These are phyloP conservation scores for Dianthus caryophyllus DNA, from an alignment of 148 eudicot genomes.

Conservation along the genomic window DNA sequence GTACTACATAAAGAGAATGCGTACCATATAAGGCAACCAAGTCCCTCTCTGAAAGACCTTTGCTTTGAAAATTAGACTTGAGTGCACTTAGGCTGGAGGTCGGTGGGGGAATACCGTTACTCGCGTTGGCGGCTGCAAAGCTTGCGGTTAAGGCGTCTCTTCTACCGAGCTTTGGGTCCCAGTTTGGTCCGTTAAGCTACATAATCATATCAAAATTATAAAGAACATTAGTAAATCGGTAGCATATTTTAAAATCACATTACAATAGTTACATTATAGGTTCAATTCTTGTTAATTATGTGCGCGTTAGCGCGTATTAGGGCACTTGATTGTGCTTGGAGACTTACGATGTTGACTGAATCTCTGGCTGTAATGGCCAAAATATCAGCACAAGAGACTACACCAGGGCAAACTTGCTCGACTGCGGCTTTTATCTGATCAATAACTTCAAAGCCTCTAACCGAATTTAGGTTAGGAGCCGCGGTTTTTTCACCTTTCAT, in stretches of 20 bases:
- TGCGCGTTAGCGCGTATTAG: too few relatives aligned
- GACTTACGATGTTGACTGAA: slow-evolving; percentile 46
- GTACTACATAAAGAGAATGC: background rate
- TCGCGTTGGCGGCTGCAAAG: slow-evolving; percentile 29
- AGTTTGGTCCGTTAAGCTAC: slow-evolving; percentile 47
- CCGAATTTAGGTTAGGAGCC: slow-evolving; percentile 41
- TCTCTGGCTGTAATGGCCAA: slow-evolving; percentile 53
- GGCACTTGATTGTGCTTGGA: too few relatives aligned
- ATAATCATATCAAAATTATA: background rate
- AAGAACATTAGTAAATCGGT: background rate
- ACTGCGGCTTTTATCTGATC: slow-evolving; percentile 56
- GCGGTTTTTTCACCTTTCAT: slow-evolving; percentile 56
- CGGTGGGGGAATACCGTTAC: slow-evolving; percentile 33
- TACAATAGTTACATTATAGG: too few relatives aligned
- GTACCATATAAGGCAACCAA: slow-evolving; percentile 51
- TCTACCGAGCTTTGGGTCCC: slow-evolving; percentile 46
- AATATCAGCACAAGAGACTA: slow-evolving; percentile 69
- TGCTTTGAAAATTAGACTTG: slow-evolving; percentile 32
- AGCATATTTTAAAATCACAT: too few relatives aligned
- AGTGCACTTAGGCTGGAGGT: slow-evolving; percentile 34
- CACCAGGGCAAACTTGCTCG: slow-evolving; percentile 41
- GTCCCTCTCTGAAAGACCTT: slow-evolving; percentile 41
- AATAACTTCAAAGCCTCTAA: slow-evolving; percentile 58
- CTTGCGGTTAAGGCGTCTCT: slow-evolving; percentile 35
- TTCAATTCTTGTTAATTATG: too few relatives aligned